phyloP scores from a whole-genome alignment of 306 rosid species.

The Adenanthera pavonina region DNA sequence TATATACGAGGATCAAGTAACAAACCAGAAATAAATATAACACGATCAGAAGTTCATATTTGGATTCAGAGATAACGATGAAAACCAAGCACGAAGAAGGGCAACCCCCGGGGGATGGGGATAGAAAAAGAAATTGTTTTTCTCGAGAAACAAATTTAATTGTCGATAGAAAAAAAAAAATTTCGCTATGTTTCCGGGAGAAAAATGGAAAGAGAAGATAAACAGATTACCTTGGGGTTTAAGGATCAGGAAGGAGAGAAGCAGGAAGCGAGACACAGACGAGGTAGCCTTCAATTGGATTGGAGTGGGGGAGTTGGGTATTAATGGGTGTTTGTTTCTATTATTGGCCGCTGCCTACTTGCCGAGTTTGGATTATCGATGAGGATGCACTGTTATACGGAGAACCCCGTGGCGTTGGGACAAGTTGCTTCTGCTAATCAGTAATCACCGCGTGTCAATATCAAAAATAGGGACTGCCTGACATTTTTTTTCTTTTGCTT shows the following conservation, averaged over 20 bases:
- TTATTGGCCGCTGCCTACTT: not conserved
- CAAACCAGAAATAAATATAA: not conserved
- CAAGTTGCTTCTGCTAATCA: not conserved
- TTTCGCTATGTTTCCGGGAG: not conserved
- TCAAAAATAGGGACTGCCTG: no score
- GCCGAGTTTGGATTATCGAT: not conserved
- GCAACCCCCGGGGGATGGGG: no score
- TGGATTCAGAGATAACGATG: not conserved
- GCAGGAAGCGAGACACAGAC: not conserved
- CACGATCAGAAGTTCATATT: not conserved
- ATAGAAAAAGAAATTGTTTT: not conserved
- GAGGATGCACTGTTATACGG: not conserved
- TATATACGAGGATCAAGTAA: not conserved
- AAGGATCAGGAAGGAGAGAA: not conserved
- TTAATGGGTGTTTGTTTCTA: not conserved
- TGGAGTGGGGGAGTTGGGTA: not conserved
- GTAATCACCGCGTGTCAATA: no score
- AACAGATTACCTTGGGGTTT: slow-evolving; percentile 18
- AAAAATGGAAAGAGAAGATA: not conserved
- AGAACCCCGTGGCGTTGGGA: not conserved
- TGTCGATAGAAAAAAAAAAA: not conserved
- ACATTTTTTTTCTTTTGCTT: no score
- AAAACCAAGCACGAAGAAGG: not conserved
- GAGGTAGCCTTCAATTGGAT: not conserved
- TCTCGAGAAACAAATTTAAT: not conserved